Evolutionary conservation across 108 stramenopile species (phyloP).

Genomic region (Asterionellopsis glacialis): DNA sequence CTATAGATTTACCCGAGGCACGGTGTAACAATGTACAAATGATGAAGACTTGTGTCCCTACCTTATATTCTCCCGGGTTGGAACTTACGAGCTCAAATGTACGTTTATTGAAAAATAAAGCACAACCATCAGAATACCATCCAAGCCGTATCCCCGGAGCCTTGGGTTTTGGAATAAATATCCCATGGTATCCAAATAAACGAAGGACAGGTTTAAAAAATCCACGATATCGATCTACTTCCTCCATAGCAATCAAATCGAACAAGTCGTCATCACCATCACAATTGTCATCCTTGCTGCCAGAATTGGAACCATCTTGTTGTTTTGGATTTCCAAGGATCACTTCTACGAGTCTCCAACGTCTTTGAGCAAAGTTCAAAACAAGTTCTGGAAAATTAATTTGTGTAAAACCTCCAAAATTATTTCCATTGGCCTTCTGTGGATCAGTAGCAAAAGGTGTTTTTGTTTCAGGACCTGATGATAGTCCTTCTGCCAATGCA

Average conservation of each 20-base stretch:
- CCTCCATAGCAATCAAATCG: constrained; percentile 53
- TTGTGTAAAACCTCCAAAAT: constrained; percentile 44
- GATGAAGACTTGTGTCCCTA: constrained; percentile 34
- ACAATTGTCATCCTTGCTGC: neutral
- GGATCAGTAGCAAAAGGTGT: constrained; percentile 19
- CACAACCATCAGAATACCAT: constrained; percentile 58
- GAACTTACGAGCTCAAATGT: constrained; percentile 17
- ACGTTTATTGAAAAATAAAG: constrained; percentile 32
- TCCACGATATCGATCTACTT: constrained; percentile 41
- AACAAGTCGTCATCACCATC: neutral
- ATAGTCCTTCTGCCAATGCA: constrained; percentile 39
- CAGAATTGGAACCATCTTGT: neutral
- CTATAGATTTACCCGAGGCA: constrained; percentile 13
- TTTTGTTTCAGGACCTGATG: constrained; percentile 26
- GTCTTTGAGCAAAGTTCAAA: constrained; percentile 38
- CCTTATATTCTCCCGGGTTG: neutral
- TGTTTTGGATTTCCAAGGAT: constrained; percentile 12
- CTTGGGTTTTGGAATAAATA: constrained; percentile 37
- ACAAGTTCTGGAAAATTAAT: constrained; percentile 20
- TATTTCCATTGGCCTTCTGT: neutral
- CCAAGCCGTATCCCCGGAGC: constrained; percentile 38
- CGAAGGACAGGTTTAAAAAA: constrained; percentile 38
- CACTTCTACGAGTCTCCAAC: constrained; percentile 46
- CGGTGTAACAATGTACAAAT: constrained; percentile 25
- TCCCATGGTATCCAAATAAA: constrained; percentile 27